Evolutionary conservation across 2,329 filamentous ascomycete species (phyloP), one percentile per base, ranked within the genome.

Genomic region (Colletotrichum somersetense): DNA sequence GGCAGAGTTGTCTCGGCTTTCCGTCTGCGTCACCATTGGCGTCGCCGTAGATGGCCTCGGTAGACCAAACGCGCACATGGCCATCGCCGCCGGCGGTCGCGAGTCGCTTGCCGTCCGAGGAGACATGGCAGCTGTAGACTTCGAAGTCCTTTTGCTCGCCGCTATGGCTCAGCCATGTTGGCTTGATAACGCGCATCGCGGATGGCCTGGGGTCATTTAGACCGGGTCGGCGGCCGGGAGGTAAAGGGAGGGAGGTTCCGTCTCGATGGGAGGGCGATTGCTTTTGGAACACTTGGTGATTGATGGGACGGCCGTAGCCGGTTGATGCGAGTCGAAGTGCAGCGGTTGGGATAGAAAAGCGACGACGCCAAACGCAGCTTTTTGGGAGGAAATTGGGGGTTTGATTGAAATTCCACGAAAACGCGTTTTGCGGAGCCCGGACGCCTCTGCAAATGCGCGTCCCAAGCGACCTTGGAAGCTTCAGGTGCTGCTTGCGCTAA

Each of bases 81-180:
- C 96, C 96, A 87, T 99, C 96, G 88, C 96, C 96, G 78, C 95
- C 96, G 74, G 96, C 96, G 26, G 96, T 98, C 61, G 96, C 96
- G 69, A 99, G 89, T 75, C 96, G 91, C 79, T 91, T 92, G 76
- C 96, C 96, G 84, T 99, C 96, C 18, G 96, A 94, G 38, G 96
- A 99, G 75, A 99, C 91, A 86, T 98, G 94, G 82, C 96, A 98
- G 84, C 94, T 97, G 85, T 98, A 99, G 76, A 98, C 96, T 84
- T 99, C 96, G 80, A 97, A 97, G 81, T 98, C 95, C 81, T 98
- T 98, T 81, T 97, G 94, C 85, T 99, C 96, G 81, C 96, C 95
- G 84, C 94, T 95, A 85, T 98, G 96, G 81, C 93, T 96, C 79
- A 98, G 91, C 95, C 96, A 98, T 80, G 93, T 91, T 77, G 96